Conservation (phyloP, 2,329 filamentous ascomycete species). For the Trichoderma pleuroti region DNA sequence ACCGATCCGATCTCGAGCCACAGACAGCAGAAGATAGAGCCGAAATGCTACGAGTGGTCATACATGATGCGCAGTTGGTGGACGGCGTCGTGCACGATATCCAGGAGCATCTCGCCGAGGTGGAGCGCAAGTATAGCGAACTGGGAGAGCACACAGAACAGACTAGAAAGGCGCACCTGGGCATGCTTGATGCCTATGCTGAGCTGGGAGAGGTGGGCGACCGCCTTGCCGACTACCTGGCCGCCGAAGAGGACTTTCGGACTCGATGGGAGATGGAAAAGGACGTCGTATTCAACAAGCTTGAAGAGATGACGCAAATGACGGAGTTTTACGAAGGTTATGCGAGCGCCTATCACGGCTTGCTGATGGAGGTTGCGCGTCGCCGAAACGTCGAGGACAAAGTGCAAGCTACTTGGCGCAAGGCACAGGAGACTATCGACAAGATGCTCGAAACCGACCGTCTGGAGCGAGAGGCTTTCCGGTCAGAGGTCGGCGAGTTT, state of each 20-base stretch:
- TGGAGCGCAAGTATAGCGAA: conserved; percentile 66
- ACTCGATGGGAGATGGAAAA: conserved; percentile 72
- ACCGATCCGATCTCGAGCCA: conserved; percentile 57
- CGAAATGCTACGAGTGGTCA: conserved; percentile 80
- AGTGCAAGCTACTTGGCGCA: conserved; percentile 69
- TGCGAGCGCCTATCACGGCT: conserved; percentile 73
- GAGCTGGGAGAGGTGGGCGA: conserved; percentile 65
- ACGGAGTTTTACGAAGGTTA: conserved; percentile 86
- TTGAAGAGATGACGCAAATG: conserved; percentile 74
- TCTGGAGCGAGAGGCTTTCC: conserved; percentile 71
- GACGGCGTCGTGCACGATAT: conserved; percentile 68
- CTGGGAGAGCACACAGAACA: conserved; percentile 62
- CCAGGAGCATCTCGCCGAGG: conserved; percentile 68
- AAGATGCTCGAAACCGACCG: conserved; percentile 71
- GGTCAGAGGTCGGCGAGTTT: conserved; percentile 78
- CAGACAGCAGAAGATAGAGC: conserved; percentile 71
- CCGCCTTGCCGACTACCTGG: conserved; percentile 62
- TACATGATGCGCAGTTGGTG: conserved; percentile 65
- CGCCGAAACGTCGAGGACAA: conserved; percentile 69
- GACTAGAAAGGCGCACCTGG: conserved; percentile 46
- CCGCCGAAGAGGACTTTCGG: conserved; percentile 61
- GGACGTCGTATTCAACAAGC: conserved; percentile 61
- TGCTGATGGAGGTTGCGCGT: conserved; percentile 80
- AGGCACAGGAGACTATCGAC: conserved; percentile 73
- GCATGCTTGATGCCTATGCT: conserved; percentile 60